Base-by-base conservation (phyloP, 2,329 filamentous ascomycete species). In the Akanthomyces uredinophilus region DNA sequence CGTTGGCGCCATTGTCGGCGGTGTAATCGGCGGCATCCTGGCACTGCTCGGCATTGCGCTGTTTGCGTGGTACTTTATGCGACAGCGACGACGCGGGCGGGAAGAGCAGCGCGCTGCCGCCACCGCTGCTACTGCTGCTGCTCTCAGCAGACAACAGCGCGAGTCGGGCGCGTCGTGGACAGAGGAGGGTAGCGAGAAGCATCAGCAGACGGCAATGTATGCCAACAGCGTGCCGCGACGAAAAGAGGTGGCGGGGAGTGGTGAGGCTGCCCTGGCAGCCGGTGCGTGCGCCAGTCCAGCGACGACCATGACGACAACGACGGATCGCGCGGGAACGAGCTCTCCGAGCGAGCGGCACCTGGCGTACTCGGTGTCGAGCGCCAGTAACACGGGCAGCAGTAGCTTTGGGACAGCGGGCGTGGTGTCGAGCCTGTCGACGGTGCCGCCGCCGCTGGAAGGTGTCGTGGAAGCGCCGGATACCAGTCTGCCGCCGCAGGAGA, bases 391-490 rank as follows among this genome's bases (percentile, higher is more conserved):
- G 22, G 57, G 16, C 13, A 47, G 54, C n/a, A 39, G 37, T 27
- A 47, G 7, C 32, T 35, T 35, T 8, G 41, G 13, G 13, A 41
- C 29, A 7, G 46, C 43, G 41, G 51, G 59, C 18, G 29, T 10
- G 50, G 50, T 52, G 20, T 47, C 59, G 3, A 44, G 32, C 29
- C 1, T 41, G 39, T 61, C 41, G 20, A 22, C 50, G 6, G 51
- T 35, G 22, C 49, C 49, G 18, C 41, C 39, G 39, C 47, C 47
- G 37, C 37, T 61, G 3, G 59, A 22, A 16, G 51, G 59, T 2
- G 59, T 54, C 1, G 50, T 61, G 29, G 59, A 61, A 18, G 59
- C 50, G 10, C 59, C 59, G 14, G 59, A 61, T 20, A 54, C 59
- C 29, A 16, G 5, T 3, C 41, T 61, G 14, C n/a, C 37, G 14